phyloP scores from a whole-genome alignment of 345 rosid species.

The Hypericum perforatum region DNA sequence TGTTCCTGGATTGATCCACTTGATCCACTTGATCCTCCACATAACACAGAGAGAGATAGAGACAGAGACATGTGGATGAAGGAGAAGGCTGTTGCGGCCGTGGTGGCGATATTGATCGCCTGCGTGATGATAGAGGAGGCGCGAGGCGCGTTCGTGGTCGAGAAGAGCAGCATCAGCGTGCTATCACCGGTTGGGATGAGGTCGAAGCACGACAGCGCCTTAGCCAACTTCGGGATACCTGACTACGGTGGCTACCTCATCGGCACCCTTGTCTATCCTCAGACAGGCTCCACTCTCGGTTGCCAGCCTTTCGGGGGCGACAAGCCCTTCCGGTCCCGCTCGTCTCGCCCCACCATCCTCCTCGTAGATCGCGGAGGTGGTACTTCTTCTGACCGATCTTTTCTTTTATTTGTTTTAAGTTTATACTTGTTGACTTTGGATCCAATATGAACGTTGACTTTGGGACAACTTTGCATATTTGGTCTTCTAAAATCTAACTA shows the following conservation, averaged over 20 bases:
- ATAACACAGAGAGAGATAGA: slow-evolving; percentile 3
- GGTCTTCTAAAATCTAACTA: too few species aligned
- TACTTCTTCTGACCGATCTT: too few species aligned
- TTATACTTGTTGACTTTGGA: too few species aligned
- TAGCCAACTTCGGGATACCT: slow-evolving; percentile 84
- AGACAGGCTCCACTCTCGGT: slow-evolving; percentile 35
- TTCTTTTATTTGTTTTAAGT: too few species aligned
- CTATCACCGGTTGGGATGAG: slow-evolving; percentile 44
- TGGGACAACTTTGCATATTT: too few species aligned
- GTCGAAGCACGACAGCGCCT: slow-evolving; percentile 61
- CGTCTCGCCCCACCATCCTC: slow-evolving; percentile 50
- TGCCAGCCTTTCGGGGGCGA: slow-evolving; percentile 51
- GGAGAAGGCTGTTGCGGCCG: slow-evolving; percentile 12
- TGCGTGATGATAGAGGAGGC: slow-evolving; percentile 27
- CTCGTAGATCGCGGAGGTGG: slow-evolving; percentile 98
- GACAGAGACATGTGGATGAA: neutral
- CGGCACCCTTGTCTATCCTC: slow-evolving; percentile 66
- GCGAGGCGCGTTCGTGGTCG: slow-evolving; percentile 56
- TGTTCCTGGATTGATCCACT: too few species aligned
- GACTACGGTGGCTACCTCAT: slow-evolving; percentile 72
- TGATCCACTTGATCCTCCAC: too few species aligned
- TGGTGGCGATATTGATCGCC: slow-evolving; percentile 21
- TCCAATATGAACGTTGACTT: too few species aligned
- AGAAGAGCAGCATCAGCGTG: slow-evolving; percentile 69
- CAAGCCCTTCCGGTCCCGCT: slow-evolving; percentile 48